phyloP scores from a whole-genome alignment of 2,329 filamentous ascomycete species.

The Alternaria brassicicola region DNA sequence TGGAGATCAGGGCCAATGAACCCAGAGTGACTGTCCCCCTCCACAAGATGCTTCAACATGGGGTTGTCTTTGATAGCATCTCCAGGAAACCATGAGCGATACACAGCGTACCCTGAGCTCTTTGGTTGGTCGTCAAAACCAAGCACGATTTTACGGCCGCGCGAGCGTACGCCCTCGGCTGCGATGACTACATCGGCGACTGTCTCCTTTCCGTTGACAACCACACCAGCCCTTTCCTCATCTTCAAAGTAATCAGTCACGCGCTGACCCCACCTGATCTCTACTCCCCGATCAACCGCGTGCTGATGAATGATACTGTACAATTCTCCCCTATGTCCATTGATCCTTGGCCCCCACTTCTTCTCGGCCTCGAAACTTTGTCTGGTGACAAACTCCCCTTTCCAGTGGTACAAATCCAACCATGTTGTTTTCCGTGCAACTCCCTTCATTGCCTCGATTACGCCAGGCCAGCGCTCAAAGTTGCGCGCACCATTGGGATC shows the following conservation, averaged over 20 bases:
- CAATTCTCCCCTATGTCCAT: slow-evolving; percentile 66
- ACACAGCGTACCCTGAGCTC: slow-evolving; percentile 61
- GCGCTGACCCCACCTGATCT: slow-evolving; percentile 59
- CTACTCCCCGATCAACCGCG: slow-evolving; percentile 59
- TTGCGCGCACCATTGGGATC: slow-evolving; percentile 66
- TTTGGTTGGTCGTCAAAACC: slow-evolving; percentile 60
- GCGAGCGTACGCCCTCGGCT: slow-evolving; percentile 60
- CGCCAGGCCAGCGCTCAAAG: slow-evolving; percentile 58
- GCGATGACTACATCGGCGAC: slow-evolving; percentile 58
- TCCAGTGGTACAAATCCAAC: slow-evolving; percentile 66
- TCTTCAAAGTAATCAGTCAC: slow-evolving; percentile 64
- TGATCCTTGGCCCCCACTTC: slow-evolving; percentile 59
- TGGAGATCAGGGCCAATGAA: slow-evolving; percentile 46
- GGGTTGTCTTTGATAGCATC: slow-evolving; percentile 34
- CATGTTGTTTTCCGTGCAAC: slow-evolving; percentile 61
- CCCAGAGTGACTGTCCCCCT: slow-evolving; percentile 42
- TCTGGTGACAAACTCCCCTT: slow-evolving; percentile 66
- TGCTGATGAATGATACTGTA: slow-evolving; percentile 64
- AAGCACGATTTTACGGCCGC: slow-evolving; percentile 59
- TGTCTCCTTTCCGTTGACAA: slow-evolving; percentile 55
- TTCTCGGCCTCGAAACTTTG: slow-evolving; percentile 53
- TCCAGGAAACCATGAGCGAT: slow-evolving; percentile 53
- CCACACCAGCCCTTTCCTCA: slow-evolving; percentile 58
- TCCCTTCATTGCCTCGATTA: slow-evolving; percentile 56
- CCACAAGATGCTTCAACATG: slow-evolving; percentile 39